phyloP scores from a whole-genome alignment of 208 protist genomes.

The Acanthamoeba culbertsoni region DNA sequence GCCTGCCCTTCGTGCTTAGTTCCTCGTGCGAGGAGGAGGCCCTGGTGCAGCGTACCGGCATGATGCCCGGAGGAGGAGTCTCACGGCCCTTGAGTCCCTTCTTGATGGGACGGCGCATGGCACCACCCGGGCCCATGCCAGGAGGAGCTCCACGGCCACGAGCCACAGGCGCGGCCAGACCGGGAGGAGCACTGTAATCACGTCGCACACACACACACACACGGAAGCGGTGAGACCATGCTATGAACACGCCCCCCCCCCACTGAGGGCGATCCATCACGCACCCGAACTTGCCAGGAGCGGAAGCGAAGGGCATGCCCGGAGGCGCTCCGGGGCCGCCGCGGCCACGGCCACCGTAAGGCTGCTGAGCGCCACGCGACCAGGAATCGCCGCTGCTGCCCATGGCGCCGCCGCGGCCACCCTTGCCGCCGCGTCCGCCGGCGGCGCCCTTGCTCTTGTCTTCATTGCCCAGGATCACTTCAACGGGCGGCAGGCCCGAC shows the following conservation, averaged over 20 bases:
- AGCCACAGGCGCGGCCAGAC: not conserved
- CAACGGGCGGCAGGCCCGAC: not conserved
- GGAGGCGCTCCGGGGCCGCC: not conserved
- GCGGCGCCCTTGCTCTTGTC: not conserved
- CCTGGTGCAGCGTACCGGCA: not conserved
- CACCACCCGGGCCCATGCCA: not conserved
- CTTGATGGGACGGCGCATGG: not conserved
- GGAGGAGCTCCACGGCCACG: not conserved
- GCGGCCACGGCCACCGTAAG: not conserved
- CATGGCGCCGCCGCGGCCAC: not conserved
- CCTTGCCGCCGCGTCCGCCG: not conserved
- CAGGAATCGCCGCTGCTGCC: not conserved
- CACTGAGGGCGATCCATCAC: not conserved
- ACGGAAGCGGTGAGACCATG: not conserved
- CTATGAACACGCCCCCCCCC: too few species aligned
- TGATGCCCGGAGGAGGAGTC: not conserved
- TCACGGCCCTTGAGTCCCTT: not conserved
- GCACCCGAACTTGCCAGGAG: not conserved
- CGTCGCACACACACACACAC: too few species aligned
- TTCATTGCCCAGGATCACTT: conserved; percentile 34
- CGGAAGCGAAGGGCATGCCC: not conserved
- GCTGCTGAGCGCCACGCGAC: not conserved
- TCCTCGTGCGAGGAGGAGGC: too few species aligned
- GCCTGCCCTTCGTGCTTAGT: too few species aligned
- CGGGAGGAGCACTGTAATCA: not conserved